These are phyloP conservation scores for Boletus sensibilis DNA, from an alignment of 768 basidiomycete genomes.

Conservation along the genomic window DNA sequence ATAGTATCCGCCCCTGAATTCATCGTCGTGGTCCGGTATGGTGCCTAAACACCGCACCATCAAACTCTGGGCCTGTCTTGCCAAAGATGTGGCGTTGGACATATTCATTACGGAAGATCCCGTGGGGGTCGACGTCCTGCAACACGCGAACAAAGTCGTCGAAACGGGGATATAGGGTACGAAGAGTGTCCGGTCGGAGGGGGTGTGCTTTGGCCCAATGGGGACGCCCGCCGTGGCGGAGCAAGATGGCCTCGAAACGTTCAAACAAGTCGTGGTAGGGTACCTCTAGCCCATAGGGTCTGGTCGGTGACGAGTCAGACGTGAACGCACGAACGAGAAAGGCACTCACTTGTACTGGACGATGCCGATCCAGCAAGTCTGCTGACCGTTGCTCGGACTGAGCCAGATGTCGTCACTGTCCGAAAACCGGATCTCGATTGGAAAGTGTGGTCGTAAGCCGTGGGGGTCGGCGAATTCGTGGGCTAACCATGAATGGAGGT, in stretches of 20 bases:
- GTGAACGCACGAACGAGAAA: not conserved
- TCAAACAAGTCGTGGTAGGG: conserved; percentile 79
- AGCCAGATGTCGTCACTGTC: conserved; percentile 91
- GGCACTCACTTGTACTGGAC: conserved; percentile 87
- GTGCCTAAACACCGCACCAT: conserved; percentile 48
- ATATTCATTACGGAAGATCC: conserved; percentile 86
- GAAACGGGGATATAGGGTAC: conserved; percentile 75
- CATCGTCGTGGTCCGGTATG: conserved; percentile 11
- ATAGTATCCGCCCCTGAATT: not conserved
- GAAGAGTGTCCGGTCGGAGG: conserved; percentile 62
- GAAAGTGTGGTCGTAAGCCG: conserved; percentile 87
- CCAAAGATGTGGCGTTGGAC: conserved; percentile 86
- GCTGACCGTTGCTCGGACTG: conserved; percentile 77
- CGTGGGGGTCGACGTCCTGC: conserved; percentile 66
- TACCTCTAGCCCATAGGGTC: conserved; percentile 82
- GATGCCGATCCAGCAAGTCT: conserved; percentile 94
- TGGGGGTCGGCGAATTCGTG: conserved; percentile 61
- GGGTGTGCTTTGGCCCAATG: conserved; percentile 96
- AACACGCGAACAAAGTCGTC: conserved; percentile 71
- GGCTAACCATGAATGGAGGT: conserved; percentile 70
- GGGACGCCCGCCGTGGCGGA: conserved; percentile 72
- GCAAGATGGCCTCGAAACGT: conserved; percentile 70
- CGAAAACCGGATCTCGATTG: conserved; percentile 89
- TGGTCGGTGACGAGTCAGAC: conserved; percentile 31
- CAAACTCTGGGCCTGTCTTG: conserved; percentile 39